A percentile compares a stretch with the other conserved stretches of the same genome.
These are phyloP conservation scores for Monosporozyma yasuniensis DNA, from an alignment of 805 yeast genomes.

Conservation along the genomic window DNA sequence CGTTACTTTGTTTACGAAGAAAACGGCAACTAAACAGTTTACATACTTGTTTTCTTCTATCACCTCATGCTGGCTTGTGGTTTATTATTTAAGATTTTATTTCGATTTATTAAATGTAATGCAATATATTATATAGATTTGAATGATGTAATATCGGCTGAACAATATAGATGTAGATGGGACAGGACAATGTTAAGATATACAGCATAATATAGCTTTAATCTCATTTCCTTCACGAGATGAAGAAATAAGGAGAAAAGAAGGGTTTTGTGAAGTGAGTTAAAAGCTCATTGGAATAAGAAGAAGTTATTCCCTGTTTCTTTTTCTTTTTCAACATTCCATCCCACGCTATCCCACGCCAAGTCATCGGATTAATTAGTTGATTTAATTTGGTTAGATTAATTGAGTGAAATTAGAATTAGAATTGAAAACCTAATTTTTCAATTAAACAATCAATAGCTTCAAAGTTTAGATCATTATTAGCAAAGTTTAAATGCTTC, in stretches of 20 bases:
- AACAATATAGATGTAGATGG: neutral
- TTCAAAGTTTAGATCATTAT: slow-evolving; percentile 56
- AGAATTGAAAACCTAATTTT: slow-evolving; percentile 28
- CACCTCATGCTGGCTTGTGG: neutral
- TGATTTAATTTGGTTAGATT: too few species aligned
- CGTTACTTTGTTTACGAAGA: too few species aligned
- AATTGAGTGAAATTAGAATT: neutral
- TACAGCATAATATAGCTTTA: neutral
- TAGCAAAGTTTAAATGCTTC: slow-evolving; percentile 73
- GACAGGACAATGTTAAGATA: neutral
- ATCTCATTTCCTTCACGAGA: neutral
- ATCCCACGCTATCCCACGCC: neutral
- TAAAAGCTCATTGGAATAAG: too few species aligned
- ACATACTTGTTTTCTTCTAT: too few species aligned
- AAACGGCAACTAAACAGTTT: too few species aligned
- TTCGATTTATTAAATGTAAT: neutral
- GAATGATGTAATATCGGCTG: neutral
- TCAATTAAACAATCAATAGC: slow-evolving; percentile 68
- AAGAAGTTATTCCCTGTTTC: too few species aligned
- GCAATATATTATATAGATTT: neutral
- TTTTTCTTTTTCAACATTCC: neutral
- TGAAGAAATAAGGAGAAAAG: too few species aligned
- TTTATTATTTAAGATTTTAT: neutral
- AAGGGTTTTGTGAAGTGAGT: too few species aligned
- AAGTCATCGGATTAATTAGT: neutral